Percentiles rank a stretch among this genome's conserved stretches.
Conservation (phyloP, 1,139 yeast species). For the Saccharomyces hybrid region DNA sequence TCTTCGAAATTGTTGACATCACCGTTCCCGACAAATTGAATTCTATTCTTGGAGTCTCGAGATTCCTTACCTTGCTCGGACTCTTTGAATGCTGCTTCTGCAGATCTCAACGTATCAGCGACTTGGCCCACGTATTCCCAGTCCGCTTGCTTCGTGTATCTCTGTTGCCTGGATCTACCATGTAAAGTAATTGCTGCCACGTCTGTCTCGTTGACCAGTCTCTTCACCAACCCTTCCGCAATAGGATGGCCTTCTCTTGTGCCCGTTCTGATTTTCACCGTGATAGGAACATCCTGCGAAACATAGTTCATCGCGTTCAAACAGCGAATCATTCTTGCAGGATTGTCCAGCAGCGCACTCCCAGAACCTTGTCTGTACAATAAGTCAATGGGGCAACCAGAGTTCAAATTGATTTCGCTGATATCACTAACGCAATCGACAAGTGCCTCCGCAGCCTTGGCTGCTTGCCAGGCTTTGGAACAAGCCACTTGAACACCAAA, state of each 20-base stretch:
- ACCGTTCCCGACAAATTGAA: slow-evolving; percentile 82
- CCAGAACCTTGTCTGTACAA: slow-evolving; percentile 93
- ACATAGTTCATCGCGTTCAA: slow-evolving; percentile 83
- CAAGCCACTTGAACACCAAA: slow-evolving; percentile 94
- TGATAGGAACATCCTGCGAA: slow-evolving; percentile 83
- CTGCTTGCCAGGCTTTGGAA: slow-evolving; percentile 86
- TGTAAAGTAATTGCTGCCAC: slow-evolving; percentile 90
- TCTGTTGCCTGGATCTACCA: slow-evolving; percentile 92
- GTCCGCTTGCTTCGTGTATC: slow-evolving; percentile 85
- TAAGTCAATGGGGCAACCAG: slow-evolving; percentile 96
- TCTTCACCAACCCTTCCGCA: slow-evolving; percentile 63
- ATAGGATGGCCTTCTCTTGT: slow-evolving; percentile 76
- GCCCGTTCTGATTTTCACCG: slow-evolving; percentile 89
- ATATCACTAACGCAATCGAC: slow-evolving; percentile 35
- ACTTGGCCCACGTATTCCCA: slow-evolving; percentile 84
- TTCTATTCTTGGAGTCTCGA: slow-evolving; percentile 36
- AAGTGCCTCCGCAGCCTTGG: slow-evolving; percentile 80
- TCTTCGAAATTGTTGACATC: slow-evolving; percentile 83
- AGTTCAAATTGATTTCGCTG: slow-evolving; percentile 79
- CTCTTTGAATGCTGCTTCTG: slow-evolving; percentile 40
- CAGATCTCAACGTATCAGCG: slow-evolving; percentile 56
- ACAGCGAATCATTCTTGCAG: slow-evolving; percentile 69
- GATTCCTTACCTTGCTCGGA: slow-evolving; percentile 47
- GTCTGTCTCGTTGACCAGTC: slow-evolving; percentile 68
- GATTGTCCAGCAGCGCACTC: slow-evolving; percentile 84